phyloP scores from a whole-genome alignment of 805 yeast species.

The Blastobotrys robertii region DNA sequence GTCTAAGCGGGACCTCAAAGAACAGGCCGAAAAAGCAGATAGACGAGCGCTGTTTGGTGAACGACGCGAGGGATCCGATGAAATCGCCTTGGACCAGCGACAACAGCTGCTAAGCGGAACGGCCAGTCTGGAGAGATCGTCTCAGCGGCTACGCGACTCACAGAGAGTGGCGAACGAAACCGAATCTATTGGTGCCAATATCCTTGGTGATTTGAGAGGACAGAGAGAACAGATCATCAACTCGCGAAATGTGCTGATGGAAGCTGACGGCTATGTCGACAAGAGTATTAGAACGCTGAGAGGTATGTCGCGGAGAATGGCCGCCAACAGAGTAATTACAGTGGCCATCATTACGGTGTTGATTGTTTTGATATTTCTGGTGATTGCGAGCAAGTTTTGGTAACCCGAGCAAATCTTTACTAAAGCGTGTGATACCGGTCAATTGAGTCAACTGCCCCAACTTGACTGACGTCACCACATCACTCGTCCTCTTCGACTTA shows the following conservation, averaged over 20 bases:
- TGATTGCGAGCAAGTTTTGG: slow-evolving; percentile 73
- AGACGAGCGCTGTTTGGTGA: slow-evolving; percentile 64
- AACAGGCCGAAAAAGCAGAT: slow-evolving; percentile 59
- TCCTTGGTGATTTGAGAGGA: slow-evolving; percentile 76
- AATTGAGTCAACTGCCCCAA: too few species aligned
- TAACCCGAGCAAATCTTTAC: too few species aligned
- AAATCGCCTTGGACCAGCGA: slow-evolving; percentile 54
- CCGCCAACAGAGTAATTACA: slow-evolving; percentile 82
- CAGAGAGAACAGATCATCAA: slow-evolving; percentile 89
- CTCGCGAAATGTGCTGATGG: slow-evolving; percentile 74
- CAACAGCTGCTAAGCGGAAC: slow-evolving; percentile 70
- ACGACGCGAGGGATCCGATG: slow-evolving; percentile 29
- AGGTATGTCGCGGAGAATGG: slow-evolving; percentile 85
- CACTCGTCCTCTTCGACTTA: too few species aligned
- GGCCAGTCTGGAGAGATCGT: slow-evolving; percentile 69
- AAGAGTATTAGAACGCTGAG: slow-evolving; percentile 76
- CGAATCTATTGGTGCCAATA: slow-evolving; percentile 83
- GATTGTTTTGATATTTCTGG: slow-evolving; percentile 70
- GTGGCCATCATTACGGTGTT: slow-evolving; percentile 86
- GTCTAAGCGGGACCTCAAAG: slow-evolving; percentile 40
- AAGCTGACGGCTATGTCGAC: slow-evolving; percentile 91
- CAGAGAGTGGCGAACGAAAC: slow-evolving; percentile 89
- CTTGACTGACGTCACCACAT: too few species aligned
- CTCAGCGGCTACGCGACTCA: slow-evolving; percentile 76
- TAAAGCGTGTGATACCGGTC: too few species aligned